Conservation (phyloP, 805 yeast species). For the Zygosaccharomyces kombuchaensis region DNA sequence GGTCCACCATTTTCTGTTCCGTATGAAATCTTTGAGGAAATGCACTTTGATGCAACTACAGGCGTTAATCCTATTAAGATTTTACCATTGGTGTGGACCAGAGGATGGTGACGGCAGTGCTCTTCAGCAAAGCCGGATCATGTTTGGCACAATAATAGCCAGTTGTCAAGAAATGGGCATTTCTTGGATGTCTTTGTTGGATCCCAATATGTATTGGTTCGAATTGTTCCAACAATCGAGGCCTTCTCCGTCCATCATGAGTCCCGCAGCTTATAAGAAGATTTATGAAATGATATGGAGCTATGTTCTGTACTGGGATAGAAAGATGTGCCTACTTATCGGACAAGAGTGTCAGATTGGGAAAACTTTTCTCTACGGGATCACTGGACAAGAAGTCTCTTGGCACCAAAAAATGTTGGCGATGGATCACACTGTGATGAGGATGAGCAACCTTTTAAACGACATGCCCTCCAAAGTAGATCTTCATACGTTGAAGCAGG, state of each 20-base stretch:
- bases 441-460: constrained; percentile 21
- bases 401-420: constrained; percentile 23
- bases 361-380: constrained; percentile 19
- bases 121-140: constrained; percentile 27
- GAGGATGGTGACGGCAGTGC: constrained; percentile 34
- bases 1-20: constrained; percentile 23
- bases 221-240: constrained; percentile 21
- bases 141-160: constrained; percentile 29
- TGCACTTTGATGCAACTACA: constrained; percentile 30
- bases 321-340: constrained; percentile 27
- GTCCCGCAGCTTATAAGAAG: constrained; percentile 14
- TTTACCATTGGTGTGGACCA: constrained; percentile 34
- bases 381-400: constrained; percentile 6
- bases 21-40: constrained; percentile 27
- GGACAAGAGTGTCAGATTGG: constrained; percentile 31
- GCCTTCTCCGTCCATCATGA: constrained; percentile 17
- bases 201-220: constrained; percentile 16
- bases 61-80: constrained; percentile 25
- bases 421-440: constrained; percentile 18
- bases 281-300: constrained; percentile 27
- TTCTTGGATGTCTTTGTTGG: constrained; percentile 23
- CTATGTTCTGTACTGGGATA: constrained; percentile 30
- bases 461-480: constrained; percentile 23
- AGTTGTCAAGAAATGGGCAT: constrained; percentile 31
- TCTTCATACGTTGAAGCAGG: constrained; percentile 11